Base-by-base conservation (phyloP, 108 stramenopile species). In the Skeletonema costatum region DNA sequence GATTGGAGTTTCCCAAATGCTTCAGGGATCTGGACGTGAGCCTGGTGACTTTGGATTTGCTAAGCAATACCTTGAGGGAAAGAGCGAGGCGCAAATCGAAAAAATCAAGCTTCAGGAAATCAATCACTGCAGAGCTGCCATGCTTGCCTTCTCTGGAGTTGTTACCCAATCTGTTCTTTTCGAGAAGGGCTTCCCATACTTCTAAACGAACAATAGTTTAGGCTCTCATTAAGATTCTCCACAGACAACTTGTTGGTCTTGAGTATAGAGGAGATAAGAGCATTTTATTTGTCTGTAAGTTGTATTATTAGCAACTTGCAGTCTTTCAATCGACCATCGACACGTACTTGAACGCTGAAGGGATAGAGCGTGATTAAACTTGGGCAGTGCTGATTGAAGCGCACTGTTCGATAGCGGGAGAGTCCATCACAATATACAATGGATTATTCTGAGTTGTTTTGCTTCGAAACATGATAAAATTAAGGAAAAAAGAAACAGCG, bases 1-100 rank as follows among this genome's bases (percentile, higher is more conserved):
- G 70, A 78, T 95, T 59, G 92, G 88, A 73, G 78, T 94, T 36
- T 76, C 84, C 19, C 89, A 97, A 87, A 97, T 95, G 91, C 86
- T 97, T 50, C 70, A 94, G 73, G 97, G 96, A 56, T 95, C 92
- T 68, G 98, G 96, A 76, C 90, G 96, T 41, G 86, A 77, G 29
- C 95, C 98, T n/a, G 97, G 98, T 68, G 93, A 98, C 83, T 93
- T 97, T 67, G 95, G 93, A 41, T 89, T 95, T 70, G 98, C 89
- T 71, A 94, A 86, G 56, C 80, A 85, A 70, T 93, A 90, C 84
- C 77, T 92, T 31, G 78, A 84, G 70, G 90, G 89, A 56, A 90
- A 90, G 74, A 76, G 71, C 17, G 87, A 74, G 32, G 53, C 5
- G 21, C 53, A 95, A 68, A 86, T 90, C 58, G 74, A 90, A 12